Evolutionary conservation across 176 grass and related monocot species (phyloP), one percentile per base, ranked within the genome.

Genomic region (Eleusine coracana): DNA sequence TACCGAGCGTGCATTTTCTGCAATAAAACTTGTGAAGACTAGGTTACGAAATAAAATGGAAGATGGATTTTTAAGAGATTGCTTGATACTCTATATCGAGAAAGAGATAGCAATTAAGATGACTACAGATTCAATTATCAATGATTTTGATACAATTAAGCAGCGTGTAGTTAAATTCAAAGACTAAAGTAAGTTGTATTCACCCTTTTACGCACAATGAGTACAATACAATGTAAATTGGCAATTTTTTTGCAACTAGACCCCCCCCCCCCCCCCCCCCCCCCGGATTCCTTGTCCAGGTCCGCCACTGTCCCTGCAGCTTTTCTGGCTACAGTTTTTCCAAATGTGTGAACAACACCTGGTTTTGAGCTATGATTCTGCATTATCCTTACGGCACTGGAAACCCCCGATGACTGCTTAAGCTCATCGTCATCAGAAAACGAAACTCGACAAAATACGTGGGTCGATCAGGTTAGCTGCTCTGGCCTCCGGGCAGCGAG

Each of bases 381-480:
- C 68, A 62, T 36, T 73, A n/a, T 13, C 76, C 5, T 62, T 45
- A 64, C 50, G 55, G 64, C 75, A 80, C 7, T 10, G 75, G 49
- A 38, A 38, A 37, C 34, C 7, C 25, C 54, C 25, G 0, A 2
- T 46, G n/a, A 21, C 5, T 58, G 20, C 38, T 42, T 55, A 1
- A 10, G 23, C 5, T 25, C 77, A 15, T 61, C 50, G 6, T 18
- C 13, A 71, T 63, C 37, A 23, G 44, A 60, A 71, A 61, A 45
- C 39, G 83, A 86, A 46, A 8, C 10, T 10, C 29, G 68, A 23
- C 54, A 62, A 5, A 49, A 37, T 46, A 67, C 61, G 0, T 68
- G 73, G 4, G 13, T 42, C 68, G 18, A 61, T 87, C 36, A 50
- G 68, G 23, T 45, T n/a, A 86, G 18, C 37, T 41, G 59, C 61